Conservation (phyloP, 2,329 filamentous ascomycete genomes). For the Aurifilum marmelostoma region DNA sequence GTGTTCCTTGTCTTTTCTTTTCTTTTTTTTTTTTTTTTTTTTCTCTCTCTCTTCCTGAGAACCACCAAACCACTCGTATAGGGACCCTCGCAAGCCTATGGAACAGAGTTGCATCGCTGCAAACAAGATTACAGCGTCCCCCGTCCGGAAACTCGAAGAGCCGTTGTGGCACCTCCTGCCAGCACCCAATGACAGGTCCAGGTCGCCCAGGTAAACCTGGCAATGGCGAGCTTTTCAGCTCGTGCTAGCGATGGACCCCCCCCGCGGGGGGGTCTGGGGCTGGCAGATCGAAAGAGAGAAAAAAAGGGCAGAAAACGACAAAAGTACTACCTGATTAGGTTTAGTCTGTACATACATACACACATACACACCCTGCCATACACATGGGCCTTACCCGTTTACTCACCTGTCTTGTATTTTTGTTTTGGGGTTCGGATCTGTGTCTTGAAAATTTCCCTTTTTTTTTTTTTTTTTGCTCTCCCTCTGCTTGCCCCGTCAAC, state of each 20-base stretch:
- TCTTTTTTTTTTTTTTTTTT: background rate
- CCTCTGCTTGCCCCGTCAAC: too few species aligned
- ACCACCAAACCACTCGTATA: background rate
- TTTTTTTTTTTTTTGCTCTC: background rate
- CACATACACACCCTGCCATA: background rate
- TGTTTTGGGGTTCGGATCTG: background rate
- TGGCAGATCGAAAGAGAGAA: background rate
- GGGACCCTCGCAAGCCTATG: constrained; percentile 12
- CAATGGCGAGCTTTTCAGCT: constrained; percentile 9
- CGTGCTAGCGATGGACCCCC: background rate
- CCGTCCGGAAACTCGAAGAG: constrained; percentile 12
- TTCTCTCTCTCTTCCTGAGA: background rate
- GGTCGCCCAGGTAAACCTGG: background rate
- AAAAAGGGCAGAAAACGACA: too few species aligned
- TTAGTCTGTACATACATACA: background rate
- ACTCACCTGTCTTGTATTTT: background rate
- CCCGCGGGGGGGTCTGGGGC: background rate
- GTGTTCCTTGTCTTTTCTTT: background rate
- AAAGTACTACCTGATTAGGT: background rate
- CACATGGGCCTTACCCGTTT: constrained; percentile 1
- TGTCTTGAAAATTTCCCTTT: background rate
- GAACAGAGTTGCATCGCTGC: constrained; percentile 18
- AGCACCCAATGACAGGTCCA: constrained; percentile 10
- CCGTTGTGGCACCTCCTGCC: constrained; percentile 19
- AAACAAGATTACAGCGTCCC: constrained; percentile 11